A percentile compares a stretch with the other conserved stretches of the same genome.
These are phyloP conservation scores for Colletotrichum falcatum DNA, from an alignment of 2,329 filamentous ascomycete genomes.

Conservation along the genomic window DNA sequence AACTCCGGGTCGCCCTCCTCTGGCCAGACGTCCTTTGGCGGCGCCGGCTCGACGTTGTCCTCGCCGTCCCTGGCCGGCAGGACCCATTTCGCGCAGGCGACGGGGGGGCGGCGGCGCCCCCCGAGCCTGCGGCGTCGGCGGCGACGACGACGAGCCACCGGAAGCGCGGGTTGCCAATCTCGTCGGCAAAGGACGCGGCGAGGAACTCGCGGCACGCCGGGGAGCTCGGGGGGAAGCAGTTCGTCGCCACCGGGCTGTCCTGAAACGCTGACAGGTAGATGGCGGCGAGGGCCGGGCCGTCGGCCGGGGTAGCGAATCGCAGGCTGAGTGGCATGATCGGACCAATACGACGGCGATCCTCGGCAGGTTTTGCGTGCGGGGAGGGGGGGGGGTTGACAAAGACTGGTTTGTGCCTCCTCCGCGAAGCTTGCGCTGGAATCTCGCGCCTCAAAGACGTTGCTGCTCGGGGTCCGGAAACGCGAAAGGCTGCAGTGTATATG, in stretches of 20 bases:
- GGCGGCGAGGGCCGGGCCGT: slow-evolving; percentile 55
- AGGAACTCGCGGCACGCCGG: slow-evolving; percentile 51
- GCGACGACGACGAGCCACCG: slow-evolving; percentile 57
- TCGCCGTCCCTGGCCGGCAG: slow-evolving; percentile 45
- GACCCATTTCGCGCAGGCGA: slow-evolving; percentile 64
- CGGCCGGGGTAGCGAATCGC: slow-evolving; percentile 54
- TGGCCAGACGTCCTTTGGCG: slow-evolving; percentile 51
- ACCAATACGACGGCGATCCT: fast-evolving
- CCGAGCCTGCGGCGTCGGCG: slow-evolving; percentile 41
- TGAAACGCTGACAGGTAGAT: slow-evolving; percentile 61
- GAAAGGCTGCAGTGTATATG: neutral
- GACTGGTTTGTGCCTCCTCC: neutral
- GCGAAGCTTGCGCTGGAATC: too few species aligned
- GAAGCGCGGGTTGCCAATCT: slow-evolving; percentile 53
- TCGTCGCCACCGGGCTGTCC: slow-evolving; percentile 51
- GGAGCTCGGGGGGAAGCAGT: slow-evolving; percentile 52
- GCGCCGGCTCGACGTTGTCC: slow-evolving; percentile 44
- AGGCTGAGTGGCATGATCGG: slow-evolving; percentile 47
- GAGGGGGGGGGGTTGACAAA: neutral
- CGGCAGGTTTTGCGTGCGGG: fast-evolving
- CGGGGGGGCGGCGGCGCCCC: slow-evolving; percentile 44
- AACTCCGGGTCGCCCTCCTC: slow-evolving; percentile 51
- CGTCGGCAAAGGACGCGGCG: slow-evolving; percentile 49
- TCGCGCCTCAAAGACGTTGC: neutral
- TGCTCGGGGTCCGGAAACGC: too few species aligned